Base-by-base conservation (phyloP, 768 basidiomycete genomes). In the Suillus spraguei region DNA sequence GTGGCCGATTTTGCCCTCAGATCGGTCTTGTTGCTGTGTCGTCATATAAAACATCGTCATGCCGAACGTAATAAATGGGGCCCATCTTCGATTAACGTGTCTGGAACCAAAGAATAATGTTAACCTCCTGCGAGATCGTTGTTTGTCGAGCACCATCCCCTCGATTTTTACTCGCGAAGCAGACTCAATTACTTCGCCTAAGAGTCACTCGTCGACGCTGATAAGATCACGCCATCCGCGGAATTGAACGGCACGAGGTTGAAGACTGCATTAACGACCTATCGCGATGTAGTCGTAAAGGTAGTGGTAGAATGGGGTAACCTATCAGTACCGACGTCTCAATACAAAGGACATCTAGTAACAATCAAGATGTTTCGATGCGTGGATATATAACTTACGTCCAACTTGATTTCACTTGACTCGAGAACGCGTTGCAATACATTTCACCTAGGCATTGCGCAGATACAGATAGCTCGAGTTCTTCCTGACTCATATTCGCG, bases 221-320 rank as follows among this genome's bases (percentile, higher is more conserved):
- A 35, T 33, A 53, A 35, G 20, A n/a, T 53, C 4, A 53, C 6
- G 33, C 33, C 11, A 20, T 53, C 52, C 32, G 52, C 52, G 52
- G 52, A 3, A 33, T 53, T 53, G 52, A 33, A 6, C 52, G 52
- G 52, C 20, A n/a, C 33, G 32, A 53, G 52, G 52, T 33, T 53
- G 32, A 13, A 53, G 6, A 53, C 52, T n/a, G 52, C 32, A 53
- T n/a, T 33, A 20, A 35, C n/a, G 10, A 53, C 17, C 33, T 11
- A 52, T 52, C 50, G 32, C 50, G 33, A 53, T 35, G 52, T 35
- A 20, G 52, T 53, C 20, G 32, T 53, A 53, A 35, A 33, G 10
- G 52, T 53, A 35, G 52, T 53, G 52, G 52, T 35, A 53, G 52
- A 53, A 53, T 53, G 17, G 32, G 33, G 52, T 53, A 35, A 35